Conservation (phyloP, 2,329 filamentous ascomycete genomes). For the Fusarium sublunatum region DNA sequence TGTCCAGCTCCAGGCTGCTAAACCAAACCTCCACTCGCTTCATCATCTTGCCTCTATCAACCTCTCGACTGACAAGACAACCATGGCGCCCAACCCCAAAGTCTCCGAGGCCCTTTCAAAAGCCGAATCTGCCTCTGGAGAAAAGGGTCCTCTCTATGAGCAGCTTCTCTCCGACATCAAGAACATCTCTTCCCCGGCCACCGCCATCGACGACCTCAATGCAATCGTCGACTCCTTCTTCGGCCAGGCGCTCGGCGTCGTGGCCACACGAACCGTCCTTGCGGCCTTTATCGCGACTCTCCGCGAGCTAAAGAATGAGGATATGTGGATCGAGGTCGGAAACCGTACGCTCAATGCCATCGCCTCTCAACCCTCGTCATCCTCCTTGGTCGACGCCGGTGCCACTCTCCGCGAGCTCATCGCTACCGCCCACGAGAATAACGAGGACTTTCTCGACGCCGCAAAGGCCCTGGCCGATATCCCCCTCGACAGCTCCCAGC, state of each 20-base stretch:
- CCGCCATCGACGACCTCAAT: constrained; percentile 67
- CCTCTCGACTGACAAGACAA: constrained; percentile 17
- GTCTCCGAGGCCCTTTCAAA: constrained; percentile 58
- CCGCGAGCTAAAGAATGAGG: constrained; percentile 67
- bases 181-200: constrained; percentile 54
- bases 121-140: constrained; percentile 52
- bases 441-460: constrained; percentile 83
- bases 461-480: constrained; percentile 85
- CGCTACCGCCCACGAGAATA: constrained; percentile 82
- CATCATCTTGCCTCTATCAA: constrained; percentile 7
- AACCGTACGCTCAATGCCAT: constrained; percentile 77
- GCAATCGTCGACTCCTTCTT: constrained; percentile 76
- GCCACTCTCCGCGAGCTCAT: constrained; percentile 82
- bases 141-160: constrained; percentile 61
- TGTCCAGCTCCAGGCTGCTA: constrained; percentile 38
- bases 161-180: constrained; percentile 58
- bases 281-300: constrained; percentile 73
- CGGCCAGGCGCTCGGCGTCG: constrained; percentile 76
- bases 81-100: constrained; percentile 55
- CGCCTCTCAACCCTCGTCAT: constrained; percentile 69
- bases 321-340: constrained; percentile 80
- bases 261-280: constrained; percentile 78
- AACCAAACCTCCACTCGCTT: constrained; percentile 25
- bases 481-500: constrained; percentile 88
- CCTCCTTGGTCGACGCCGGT: constrained; percentile 84